phyloP scores from a whole-genome alignment of 2,329 filamentous ascomycete species.

The Remersonia thermophila region DNA sequence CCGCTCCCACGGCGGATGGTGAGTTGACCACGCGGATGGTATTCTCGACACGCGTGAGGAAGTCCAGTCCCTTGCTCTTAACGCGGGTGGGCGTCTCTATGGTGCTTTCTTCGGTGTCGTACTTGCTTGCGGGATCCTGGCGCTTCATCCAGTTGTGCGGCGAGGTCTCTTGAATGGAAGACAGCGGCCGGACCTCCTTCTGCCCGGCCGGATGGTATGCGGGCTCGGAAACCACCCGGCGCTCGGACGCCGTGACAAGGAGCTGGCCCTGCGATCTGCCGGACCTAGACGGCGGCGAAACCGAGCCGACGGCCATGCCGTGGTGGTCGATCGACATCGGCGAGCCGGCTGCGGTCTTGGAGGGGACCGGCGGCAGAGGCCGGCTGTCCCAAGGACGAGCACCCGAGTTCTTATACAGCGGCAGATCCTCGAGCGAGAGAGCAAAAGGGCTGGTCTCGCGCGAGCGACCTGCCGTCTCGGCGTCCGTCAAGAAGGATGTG shows the following conservation, averaged over 20 bases:
- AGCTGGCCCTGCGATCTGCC: not conserved
- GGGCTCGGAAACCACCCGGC: slow-evolving; percentile 40
- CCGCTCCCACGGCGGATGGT: slow-evolving; percentile 25
- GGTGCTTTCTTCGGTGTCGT: slow-evolving; percentile 36
- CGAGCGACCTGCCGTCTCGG: slow-evolving; percentile 11
- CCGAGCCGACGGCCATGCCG: slow-evolving; percentile 8
- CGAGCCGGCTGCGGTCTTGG: slow-evolving; percentile 19
- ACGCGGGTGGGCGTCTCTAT: slow-evolving; percentile 18
- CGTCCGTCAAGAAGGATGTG: slow-evolving; percentile 34
- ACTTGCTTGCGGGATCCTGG: slow-evolving; percentile 21
- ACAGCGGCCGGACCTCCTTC: slow-evolving; percentile 28
- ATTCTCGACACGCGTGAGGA: slow-evolving; percentile 33
- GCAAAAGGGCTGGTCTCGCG: slow-evolving; percentile 31
- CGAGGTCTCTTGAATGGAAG: slow-evolving; percentile 36
- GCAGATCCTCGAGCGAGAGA: slow-evolving; percentile 24
- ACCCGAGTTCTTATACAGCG: slow-evolving; percentile 2
- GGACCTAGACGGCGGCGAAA: not conserved
- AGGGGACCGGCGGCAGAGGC: slow-evolving; percentile 38
- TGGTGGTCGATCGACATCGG: slow-evolving; percentile 11
- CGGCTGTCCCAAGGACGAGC: slow-evolving; percentile 31
- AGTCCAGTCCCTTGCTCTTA: slow-evolving; percentile 29
- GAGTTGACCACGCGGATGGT: slow-evolving; percentile 46
- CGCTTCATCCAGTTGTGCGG: slow-evolving; percentile 15
- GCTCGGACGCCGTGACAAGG: slow-evolving; percentile 21
- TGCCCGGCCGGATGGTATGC: slow-evolving; percentile 29